Conservation (phyloP, 495 filamentous ascomycete species). For the Daldinia caldariorum region DNA sequence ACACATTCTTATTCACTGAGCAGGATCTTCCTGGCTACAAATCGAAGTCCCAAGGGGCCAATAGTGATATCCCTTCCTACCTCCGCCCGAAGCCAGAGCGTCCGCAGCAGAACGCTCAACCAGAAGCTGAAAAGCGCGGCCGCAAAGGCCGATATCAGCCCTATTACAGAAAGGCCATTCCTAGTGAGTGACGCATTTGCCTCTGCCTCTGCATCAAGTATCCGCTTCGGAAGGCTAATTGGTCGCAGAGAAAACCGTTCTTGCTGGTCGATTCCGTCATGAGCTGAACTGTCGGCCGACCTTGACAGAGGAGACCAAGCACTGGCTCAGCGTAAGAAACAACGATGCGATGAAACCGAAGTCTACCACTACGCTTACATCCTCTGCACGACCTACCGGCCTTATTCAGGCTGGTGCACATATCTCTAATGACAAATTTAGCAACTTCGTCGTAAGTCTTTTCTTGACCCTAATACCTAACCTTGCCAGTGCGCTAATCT, state of each 20-base stretch:
- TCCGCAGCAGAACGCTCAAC: slow-evolving; percentile 44
- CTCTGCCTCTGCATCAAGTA: background rate
- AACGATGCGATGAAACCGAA: slow-evolving; percentile 72
- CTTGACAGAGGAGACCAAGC: slow-evolving; percentile 75
- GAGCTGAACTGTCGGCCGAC: slow-evolving; percentile 82
- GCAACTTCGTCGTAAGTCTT: slow-evolving; percentile 66
- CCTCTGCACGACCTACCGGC: slow-evolving; percentile 50
- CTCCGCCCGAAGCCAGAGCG: slow-evolving; percentile 54
- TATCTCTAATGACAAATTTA: slow-evolving; percentile 57
- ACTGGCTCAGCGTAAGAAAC: slow-evolving; percentile 67
- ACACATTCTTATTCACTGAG: slow-evolving; percentile 91
- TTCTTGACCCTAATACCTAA: background rate
- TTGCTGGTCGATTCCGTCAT: slow-evolving; percentile 76
- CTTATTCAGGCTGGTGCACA: slow-evolving; percentile 63
- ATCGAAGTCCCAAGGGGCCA: slow-evolving; percentile 62
- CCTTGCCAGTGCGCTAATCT: slow-evolving; percentile 42
- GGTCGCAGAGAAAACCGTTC: slow-evolving; percentile 77
- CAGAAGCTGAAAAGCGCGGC: slow-evolving; percentile 51
- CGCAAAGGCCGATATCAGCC: slow-evolving; percentile 71
- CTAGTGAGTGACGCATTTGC: slow-evolving; percentile 66
- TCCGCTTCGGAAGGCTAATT: slow-evolving; percentile 9
- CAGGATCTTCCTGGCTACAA: slow-evolving; percentile 86
- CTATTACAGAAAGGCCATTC: slow-evolving; percentile 80
- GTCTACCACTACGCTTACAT: slow-evolving; percentile 60
- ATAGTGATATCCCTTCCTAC: slow-evolving; percentile 62